A percentile compares a stretch with the other conserved stretches of the same genome.
Evolutionary conservation across 768 basidiomycete species (phyloP).

Genomic region (Ephemerocybe angulata): DNA sequence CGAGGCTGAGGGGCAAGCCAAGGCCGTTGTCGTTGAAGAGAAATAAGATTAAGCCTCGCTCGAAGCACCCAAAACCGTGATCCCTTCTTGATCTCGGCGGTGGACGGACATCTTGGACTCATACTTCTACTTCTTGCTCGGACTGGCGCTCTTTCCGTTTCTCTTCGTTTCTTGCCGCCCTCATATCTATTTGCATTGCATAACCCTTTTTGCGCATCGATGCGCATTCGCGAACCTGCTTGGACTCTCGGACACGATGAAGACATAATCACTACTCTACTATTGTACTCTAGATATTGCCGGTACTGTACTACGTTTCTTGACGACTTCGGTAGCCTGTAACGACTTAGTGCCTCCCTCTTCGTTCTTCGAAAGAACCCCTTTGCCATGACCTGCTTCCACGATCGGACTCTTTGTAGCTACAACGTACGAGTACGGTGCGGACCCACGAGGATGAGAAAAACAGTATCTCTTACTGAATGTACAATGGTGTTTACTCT

Average conservation of each 20-base stretch:
- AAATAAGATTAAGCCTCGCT: constrained; percentile 47
- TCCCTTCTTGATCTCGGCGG: constrained; percentile 13
- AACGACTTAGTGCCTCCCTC: not conserved
- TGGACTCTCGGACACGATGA: not conserved
- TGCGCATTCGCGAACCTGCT: not conserved
- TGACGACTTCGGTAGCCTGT: not conserved
- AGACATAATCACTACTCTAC: constrained; percentile 4
- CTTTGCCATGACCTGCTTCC: not conserved
- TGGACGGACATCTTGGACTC: not conserved
- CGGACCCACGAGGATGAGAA: not conserved
- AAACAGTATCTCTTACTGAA: not conserved
- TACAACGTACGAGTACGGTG: not conserved
- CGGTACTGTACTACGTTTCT: not conserved
- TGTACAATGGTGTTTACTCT: not conserved
- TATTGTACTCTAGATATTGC: constrained; percentile 5
- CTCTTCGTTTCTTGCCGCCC: not conserved
- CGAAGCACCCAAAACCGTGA: constrained; percentile 32
- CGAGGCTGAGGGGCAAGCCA: constrained; percentile 43
- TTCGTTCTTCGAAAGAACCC: not conserved
- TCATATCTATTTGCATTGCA: not conserved
- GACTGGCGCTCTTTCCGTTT: not conserved
- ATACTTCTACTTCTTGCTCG: not conserved
- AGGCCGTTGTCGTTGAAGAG: constrained; percentile 43
- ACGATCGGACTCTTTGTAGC: not conserved
- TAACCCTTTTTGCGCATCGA: not conserved